Evolutionary conservation across 257 asterid species (phyloP), one percentile per base, ranked within the genome.

Genomic region (Striga asiatica): DNA sequence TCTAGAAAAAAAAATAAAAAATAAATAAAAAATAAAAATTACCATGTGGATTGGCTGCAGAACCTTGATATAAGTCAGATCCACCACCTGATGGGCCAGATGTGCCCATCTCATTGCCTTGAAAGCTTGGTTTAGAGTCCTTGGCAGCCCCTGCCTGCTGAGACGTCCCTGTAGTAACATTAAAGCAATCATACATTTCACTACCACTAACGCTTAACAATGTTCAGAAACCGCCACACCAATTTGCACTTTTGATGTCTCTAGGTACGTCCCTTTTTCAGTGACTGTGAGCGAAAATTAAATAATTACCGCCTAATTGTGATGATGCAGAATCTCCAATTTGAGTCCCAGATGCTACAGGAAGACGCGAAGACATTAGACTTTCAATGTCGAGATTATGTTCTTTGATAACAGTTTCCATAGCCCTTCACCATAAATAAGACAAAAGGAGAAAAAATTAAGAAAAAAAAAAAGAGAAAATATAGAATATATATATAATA

Each of bases 331-430:
- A 57, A 66, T 88, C 97, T 74, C 89, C 97, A 48, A 65, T 60
- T 63, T 88, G 94, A 49, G 88, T 42, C 69, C 91, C 94, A 64
- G 86, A 65, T 56, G 85, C 74, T 69, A 71, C 31, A 12, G 99
- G 89, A 70, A 72, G 76, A 48, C 93, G 94, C 10, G 97, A 76
- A 28, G 97, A 75, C 91, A 88, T 74, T 58, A 92, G 76, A 52
- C 88, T 77, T 71, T 88, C 97, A 62, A 88, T 82, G 58, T 92
- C 99, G 60, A 92, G 94, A 73, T 81, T 85, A 74, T 92, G 80
- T 65, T 92, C 94, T 65, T 84, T 88, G 65, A 92, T 81, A 41
- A 92, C 97, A 64, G 99, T 92, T 77, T 92, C 97, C 99, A 92
- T 92, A 38, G 99, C 99, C 93, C 99, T 92, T 65, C 69, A n/a